These are phyloP conservation scores for Aspergillus ruber DNA, from an alignment of 2,329 filamentous ascomycete species.

Conservation along the genomic window DNA sequence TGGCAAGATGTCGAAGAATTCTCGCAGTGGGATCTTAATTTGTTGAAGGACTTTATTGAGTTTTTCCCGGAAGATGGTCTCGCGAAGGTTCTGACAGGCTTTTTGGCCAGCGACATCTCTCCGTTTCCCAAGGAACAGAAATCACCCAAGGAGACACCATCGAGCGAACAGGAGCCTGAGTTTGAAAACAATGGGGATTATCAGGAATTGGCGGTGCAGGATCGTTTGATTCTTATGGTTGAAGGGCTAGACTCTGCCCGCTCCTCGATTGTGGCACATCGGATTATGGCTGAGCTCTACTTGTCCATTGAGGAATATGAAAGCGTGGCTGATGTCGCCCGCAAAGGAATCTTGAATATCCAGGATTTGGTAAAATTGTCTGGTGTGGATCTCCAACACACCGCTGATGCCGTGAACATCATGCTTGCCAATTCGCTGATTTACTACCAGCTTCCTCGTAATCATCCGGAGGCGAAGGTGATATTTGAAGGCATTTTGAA, in stretches of 20 bases:
- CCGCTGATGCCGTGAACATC: conserved; percentile 66
- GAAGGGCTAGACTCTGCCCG: conserved; percentile 59
- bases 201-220: conserved; percentile 60
- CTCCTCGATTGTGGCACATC: conserved; percentile 73
- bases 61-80: conserved; percentile 83
- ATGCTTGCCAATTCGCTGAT: conserved; percentile 83
- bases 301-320: conserved; percentile 79
- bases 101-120: conserved; percentile 74
- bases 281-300: conserved; percentile 78
- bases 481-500: conserved; percentile 77
- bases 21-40: conserved; percentile 66
- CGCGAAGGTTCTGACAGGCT: conserved; percentile 73
- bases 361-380: conserved; percentile 57
- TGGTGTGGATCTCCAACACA: conserved; percentile 63
- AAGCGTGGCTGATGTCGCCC: conserved; percentile 69
- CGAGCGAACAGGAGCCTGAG: conserved; percentile 8
- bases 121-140: conserved; percentile 56
- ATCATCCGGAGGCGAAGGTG: conserved; percentile 81
- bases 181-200: conserved; percentile 41
- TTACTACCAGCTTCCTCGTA: conserved; percentile 79
- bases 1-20: conserved; percentile 76
- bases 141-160: conserved; percentile 1
- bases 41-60: conserved; percentile 72
- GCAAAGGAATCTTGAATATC: conserved; percentile 62
- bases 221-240: conserved; percentile 73